phyloP scores from a whole-genome alignment of 495 filamentous ascomycete species.

The Diplogelasinospora grovesii region DNA sequence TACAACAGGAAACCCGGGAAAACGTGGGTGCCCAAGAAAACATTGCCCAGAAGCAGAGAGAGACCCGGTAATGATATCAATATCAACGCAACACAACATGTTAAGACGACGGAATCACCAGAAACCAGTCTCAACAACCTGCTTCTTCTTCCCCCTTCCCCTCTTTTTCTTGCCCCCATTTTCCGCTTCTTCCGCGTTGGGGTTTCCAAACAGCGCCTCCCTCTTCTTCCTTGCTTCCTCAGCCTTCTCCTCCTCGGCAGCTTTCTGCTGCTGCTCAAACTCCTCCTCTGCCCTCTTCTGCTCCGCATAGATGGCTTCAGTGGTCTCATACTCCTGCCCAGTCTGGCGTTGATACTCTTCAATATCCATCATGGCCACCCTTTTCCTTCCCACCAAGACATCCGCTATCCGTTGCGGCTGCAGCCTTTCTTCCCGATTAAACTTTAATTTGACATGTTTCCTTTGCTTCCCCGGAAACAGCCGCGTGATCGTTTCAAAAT shows the following conservation, averaged over 20 bases:
- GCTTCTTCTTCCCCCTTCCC: slow-evolving; percentile 18
- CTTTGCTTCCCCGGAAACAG: slow-evolving; percentile 73
- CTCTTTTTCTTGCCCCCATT: slow-evolving; percentile 32
- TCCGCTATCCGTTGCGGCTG: slow-evolving; percentile 61
- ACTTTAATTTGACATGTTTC: slow-evolving; percentile 83
- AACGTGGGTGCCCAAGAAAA: too few species aligned
- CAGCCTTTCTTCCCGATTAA: slow-evolving; percentile 83
- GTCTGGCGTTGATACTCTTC: slow-evolving; percentile 60
- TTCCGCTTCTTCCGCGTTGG: slow-evolving; percentile 27
- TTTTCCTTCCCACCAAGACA: slow-evolving; percentile 55
- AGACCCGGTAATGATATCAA: too few species aligned
- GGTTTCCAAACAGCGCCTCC: slow-evolving; percentile 44
- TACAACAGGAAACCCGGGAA: too few species aligned
- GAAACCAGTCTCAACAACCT: neutral
- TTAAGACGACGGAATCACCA: too few species aligned
- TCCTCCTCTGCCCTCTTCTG: slow-evolving; percentile 58
- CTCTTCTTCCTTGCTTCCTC: slow-evolving; percentile 45
- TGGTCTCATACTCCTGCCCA: slow-evolving; percentile 47
- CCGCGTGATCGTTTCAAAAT: slow-evolving; percentile 80
- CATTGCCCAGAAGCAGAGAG: too few species aligned
- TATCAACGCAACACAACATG: too few species aligned
- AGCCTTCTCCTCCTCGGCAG: slow-evolving; percentile 34
- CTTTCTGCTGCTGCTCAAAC: slow-evolving; percentile 51
- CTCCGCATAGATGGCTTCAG: slow-evolving; percentile 63
- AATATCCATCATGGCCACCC: slow-evolving; percentile 57